Conservation (phyloP, 345 rosid genomes). For the Eucalyptus curtisii region DNA sequence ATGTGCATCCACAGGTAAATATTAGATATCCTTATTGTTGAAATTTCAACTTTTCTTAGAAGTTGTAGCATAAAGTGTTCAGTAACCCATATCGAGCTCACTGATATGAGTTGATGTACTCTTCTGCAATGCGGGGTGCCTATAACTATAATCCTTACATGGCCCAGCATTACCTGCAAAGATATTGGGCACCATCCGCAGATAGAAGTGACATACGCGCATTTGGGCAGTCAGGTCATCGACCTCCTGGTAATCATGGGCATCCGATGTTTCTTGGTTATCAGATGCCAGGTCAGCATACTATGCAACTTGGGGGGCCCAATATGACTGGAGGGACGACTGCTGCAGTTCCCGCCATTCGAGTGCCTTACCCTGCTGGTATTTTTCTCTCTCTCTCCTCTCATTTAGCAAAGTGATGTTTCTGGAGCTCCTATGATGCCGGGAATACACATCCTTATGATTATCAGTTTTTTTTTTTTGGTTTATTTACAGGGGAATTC, state of each 20-base stretch:
- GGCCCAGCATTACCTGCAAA: conserved; percentile 14
- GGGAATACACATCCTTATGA: background rate
- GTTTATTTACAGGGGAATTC: background rate
- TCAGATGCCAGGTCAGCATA: conserved; percentile 5
- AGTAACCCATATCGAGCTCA: background rate
- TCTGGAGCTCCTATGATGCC: background rate
- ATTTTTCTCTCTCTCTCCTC: background rate
- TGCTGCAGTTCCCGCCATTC: conserved; percentile 8
- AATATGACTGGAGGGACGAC: conserved; percentile 6
- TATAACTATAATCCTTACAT: conserved; percentile 10
- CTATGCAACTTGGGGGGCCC: conserved; percentile 1
- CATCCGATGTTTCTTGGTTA: background rate
- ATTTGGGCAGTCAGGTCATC: conserved; percentile 7
- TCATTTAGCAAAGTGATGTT: background rate
- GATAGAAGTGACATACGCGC: background rate
- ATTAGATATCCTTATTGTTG: background rate
- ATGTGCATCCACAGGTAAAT: conserved; percentile 12
- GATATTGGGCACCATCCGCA: conserved; percentile 4
- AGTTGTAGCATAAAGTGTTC: background rate
- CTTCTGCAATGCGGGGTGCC: background rate
- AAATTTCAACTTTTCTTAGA: background rate
- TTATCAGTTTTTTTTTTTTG: background rate
- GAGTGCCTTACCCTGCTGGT: conserved; percentile 11
- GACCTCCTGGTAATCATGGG: conserved; percentile 6
- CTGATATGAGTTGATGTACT: background rate